Percentiles rank a stretch among this genome's conserved stretches.
Evolutionary conservation across 441 rosid species (phyloP).

Genomic region (Pelargonium myrrhifolium): DNA sequence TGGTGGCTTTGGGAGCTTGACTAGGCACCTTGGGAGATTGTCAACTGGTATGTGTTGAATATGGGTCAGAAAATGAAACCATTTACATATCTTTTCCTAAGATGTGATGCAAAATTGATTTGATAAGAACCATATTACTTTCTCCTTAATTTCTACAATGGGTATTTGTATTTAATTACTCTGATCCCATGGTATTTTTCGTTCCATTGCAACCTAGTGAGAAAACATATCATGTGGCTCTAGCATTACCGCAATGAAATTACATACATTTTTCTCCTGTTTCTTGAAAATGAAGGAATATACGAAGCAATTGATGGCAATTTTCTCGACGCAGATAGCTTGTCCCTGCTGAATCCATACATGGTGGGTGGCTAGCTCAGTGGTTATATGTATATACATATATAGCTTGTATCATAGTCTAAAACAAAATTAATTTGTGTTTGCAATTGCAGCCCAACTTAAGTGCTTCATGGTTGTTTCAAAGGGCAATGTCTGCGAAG

Average conservation of each 20-base stretch:
- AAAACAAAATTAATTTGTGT: slow-evolving; percentile 9
- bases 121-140: no score
- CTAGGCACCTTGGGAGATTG: slow-evolving; percentile 83
- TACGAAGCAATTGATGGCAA: slow-evolving; percentile 67
- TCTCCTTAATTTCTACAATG: no score
- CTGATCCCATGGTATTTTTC: no score
- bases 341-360: slow-evolving; percentile 88
- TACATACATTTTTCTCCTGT: not conserved
- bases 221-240: not conserved
- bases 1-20: slow-evolving; percentile 99
- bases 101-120: no score
- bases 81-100: not conserved
- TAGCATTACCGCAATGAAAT: not conserved
- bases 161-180: no score
- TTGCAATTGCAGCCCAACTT: slow-evolving; percentile 63
- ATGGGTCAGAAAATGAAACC: no score
- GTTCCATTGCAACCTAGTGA: not conserved
- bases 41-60: slow-evolving; percentile 50
- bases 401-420: not conserved
- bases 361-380: slow-evolving; percentile 45
- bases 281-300: slow-evolving; percentile 45
- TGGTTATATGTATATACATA: not conserved
- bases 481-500: slow-evolving; percentile 90
- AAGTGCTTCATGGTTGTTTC: slow-evolving; percentile 91
- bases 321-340: slow-evolving; percentile 60